A percentile compares a stretch with the other conserved stretches of the same genome.
These are phyloP conservation scores for Abelmoschus esculentus DNA, from an alignment of 345 rosid genomes.

Conservation along the genomic window DNA sequence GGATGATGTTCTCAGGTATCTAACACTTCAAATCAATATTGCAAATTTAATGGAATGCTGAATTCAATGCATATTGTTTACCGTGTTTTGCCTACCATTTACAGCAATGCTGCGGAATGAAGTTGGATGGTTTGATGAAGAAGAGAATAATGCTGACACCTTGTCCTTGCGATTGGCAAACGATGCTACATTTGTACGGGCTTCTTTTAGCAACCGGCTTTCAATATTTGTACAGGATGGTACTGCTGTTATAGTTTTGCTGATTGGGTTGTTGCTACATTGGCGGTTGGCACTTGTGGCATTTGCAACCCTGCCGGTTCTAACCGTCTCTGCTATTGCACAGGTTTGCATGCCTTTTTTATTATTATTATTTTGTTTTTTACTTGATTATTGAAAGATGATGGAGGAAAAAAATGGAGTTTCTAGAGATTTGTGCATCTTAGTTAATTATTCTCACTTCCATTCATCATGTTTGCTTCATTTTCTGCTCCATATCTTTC, in stretches of 20 bases:
- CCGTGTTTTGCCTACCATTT: conserved; percentile 19
- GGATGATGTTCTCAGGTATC: conserved; percentile 99
- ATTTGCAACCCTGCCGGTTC: conserved; percentile 81
- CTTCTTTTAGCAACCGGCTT: conserved; percentile 97
- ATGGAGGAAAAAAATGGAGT: no score
- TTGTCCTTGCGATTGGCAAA: conserved; percentile 97
- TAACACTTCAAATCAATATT: not conserved
- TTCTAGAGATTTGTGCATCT: no score
- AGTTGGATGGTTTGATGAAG: conserved; percentile 99
- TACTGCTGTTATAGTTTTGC: conserved; percentile 75
- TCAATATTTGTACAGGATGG: conserved; percentile 94
- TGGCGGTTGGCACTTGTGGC: conserved; percentile 98
- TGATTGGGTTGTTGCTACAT: conserved; percentile 75
- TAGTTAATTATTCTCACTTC: no score
- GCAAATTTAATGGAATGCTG: not conserved
- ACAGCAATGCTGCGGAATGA: conserved; percentile 99
- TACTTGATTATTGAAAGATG: no score
- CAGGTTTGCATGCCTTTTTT: conserved; percentile 52
- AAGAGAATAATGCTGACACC: conserved; percentile 93
- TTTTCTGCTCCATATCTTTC: not conserved
- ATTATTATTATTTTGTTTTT: not conserved
- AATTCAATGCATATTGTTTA: conserved; percentile 12
- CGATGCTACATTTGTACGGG: conserved; percentile 98
- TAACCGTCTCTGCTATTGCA: conserved; percentile 81
- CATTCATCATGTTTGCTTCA: not conserved